phyloP scores from a whole-genome alignment of 768 basidiomycete species.

The Mycena vitilis region DNA sequence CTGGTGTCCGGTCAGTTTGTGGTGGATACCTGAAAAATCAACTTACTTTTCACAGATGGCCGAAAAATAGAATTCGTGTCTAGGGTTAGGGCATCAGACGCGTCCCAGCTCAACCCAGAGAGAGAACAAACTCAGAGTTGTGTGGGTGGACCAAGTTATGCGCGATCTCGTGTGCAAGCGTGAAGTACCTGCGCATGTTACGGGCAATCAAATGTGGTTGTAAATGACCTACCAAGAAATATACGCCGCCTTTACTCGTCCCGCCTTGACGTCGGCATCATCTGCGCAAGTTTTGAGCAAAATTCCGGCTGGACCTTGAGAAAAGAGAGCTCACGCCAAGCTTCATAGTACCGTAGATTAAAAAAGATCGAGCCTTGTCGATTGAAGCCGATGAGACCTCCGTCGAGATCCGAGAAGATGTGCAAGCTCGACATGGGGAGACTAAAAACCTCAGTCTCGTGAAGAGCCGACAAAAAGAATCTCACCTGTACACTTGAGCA shows the following conservation, averaged over 20 bases:
- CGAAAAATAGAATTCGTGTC: conserved; percentile 93
- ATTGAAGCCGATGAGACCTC: conserved; percentile 94
- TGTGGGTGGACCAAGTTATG: conserved; percentile 91
- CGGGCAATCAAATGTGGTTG: not conserved
- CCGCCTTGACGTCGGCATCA: conserved; percentile 71
- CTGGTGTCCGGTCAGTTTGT: not conserved
- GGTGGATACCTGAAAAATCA: not conserved
- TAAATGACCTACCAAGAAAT: conserved; percentile 75
- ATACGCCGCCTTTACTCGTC: conserved; percentile 69
- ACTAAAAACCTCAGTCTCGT: conserved; percentile 14
- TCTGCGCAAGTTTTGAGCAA: conserved; percentile 55
- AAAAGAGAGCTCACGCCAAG: conserved; percentile 89
- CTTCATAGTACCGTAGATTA: conserved; percentile 86
- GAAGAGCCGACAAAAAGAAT: not conserved
- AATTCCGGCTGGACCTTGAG: not conserved
- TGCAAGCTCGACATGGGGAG: conserved; percentile 82
- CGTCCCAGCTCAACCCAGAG: not conserved
- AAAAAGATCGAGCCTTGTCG: conserved; percentile 88
- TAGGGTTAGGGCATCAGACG: conserved; percentile 1
- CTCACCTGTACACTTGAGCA: conserved; percentile 68
- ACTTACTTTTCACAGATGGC: conserved; percentile 81
- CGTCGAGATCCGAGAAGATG: conserved; percentile 86
- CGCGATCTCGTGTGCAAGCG: conserved; percentile 92
- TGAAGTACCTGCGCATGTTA: conserved; percentile 76
- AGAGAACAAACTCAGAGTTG: conserved; percentile 68